Conservation (phyloP, 805 yeast genomes). For the Candida dendrica region DNA sequence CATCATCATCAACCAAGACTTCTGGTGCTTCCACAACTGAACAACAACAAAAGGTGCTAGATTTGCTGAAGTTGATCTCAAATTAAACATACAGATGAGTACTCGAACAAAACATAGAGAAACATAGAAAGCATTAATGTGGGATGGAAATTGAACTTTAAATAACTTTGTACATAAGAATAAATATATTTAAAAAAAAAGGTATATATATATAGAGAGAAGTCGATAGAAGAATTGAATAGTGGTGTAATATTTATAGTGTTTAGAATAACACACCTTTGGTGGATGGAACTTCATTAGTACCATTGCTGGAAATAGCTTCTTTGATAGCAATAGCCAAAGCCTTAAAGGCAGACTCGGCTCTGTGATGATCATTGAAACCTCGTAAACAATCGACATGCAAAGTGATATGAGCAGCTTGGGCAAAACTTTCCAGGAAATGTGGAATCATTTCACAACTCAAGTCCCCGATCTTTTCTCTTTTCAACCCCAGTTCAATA, state of each 20-base stretch:
- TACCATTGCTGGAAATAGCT: conserved; percentile 76
- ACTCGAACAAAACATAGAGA: neutral
- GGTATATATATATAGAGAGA: neutral
- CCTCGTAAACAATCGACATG: conserved; percentile 96
- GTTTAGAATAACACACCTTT: conserved; percentile 79
- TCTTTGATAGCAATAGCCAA: conserved; percentile 87
- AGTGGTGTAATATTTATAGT: neutral
- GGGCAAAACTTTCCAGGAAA: conserved; percentile 89
- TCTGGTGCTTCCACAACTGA: neutral
- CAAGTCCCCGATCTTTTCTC: conserved; percentile 90
- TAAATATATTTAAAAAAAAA: neutral
- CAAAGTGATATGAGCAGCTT: conserved; percentile 81
- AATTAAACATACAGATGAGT: neutral
- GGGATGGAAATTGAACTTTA: neutral
- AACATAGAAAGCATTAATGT: neutral
- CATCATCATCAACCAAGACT: neutral
- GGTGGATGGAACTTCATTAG: conserved; percentile 89
- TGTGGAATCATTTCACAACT: conserved; percentile 98
- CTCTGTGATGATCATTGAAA: conserved; percentile 90
- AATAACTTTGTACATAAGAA: neutral
- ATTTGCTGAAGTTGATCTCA: neutral
- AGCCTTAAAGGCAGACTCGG: conserved; percentile 95
- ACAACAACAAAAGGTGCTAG: neutral
- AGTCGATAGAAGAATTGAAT: neutral
- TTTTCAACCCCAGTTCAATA: conserved; percentile 77